Percentiles rank a stretch among this genome's conserved stretches.
These are phyloP conservation scores for Scheffersomyces parashehatae DNA, from an alignment of 1,139 yeast species.

Conservation along the genomic window DNA sequence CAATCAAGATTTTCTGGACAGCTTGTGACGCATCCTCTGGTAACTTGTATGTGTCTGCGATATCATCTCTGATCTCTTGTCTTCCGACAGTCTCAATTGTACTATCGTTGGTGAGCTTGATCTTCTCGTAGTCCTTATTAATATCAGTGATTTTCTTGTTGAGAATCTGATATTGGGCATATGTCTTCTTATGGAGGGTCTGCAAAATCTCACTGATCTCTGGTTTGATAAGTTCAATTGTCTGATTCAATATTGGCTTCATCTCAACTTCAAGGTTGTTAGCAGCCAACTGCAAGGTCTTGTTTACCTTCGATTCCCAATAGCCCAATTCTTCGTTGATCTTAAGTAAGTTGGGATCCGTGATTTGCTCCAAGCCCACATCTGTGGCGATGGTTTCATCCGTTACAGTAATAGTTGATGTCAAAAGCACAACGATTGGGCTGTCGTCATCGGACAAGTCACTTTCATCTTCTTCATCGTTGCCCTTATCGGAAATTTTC, in stretches of 20 bases:
- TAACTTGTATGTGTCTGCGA: constrained; percentile 37
- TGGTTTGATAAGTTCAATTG: constrained; percentile 35
- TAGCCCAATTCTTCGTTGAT: constrained; percentile 30
- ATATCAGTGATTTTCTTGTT: constrained; percentile 49
- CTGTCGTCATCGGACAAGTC: constrained; percentile 11
- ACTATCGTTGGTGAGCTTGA: constrained; percentile 38
- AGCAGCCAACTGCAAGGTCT: constrained; percentile 44
- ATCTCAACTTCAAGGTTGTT: constrained; percentile 43
- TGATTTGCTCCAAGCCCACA: constrained; percentile 6
- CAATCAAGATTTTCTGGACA: constrained; percentile 37
- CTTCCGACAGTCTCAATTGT: constrained; percentile 42
- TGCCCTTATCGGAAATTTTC: constrained; percentile 11
- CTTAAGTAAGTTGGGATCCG: constrained; percentile 4
- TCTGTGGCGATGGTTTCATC: constrained; percentile 9
- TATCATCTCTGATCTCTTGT: constrained; percentile 58
- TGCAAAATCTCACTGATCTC: constrained; percentile 42
- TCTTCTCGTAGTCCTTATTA: constrained; percentile 48
- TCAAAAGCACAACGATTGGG: constrained; percentile 25
- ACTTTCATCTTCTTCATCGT: constrained; percentile 5
- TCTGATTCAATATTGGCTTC: constrained; percentile 32
- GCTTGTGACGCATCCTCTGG: constrained; percentile 33
- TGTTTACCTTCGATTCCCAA: constrained; percentile 40
- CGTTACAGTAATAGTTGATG: constrained; percentile 32
- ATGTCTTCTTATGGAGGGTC: constrained; percentile 41
- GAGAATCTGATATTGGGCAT: constrained; percentile 45